Evolutionary conservation across 1,139 yeast species (phyloP).

Genomic region (Suhomyces kunorum): DNA sequence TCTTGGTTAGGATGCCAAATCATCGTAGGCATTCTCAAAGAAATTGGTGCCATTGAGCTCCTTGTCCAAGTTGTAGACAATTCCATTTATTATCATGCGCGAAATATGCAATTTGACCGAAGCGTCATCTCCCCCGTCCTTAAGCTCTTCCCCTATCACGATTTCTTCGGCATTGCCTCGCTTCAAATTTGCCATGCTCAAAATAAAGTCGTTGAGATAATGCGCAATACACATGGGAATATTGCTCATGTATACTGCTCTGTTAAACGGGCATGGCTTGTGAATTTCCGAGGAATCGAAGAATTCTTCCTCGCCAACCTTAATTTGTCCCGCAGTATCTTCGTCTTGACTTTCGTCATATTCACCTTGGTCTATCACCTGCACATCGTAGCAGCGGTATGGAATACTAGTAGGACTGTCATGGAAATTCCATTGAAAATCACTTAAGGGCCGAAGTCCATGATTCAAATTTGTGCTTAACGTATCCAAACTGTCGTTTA

Average conservation of each 20-base stretch:
- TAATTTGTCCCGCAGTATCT: conserved; percentile 18
- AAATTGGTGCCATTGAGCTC: conserved; percentile 48
- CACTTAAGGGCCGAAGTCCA: conserved; percentile 26
- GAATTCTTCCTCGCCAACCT: conserved; percentile 27
- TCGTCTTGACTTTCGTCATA: conserved; percentile 35
- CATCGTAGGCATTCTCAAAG: conserved; percentile 29
- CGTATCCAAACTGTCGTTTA: conserved; percentile 19
- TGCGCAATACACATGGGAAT: conserved; percentile 35
- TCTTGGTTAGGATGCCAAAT: not conserved
- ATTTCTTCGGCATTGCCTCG: conserved; percentile 47
- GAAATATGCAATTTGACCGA: conserved; percentile 31
- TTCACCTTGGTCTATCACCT: conserved; percentile 41
- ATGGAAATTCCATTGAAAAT: conserved; percentile 43
- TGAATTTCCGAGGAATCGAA: conserved; percentile 26
- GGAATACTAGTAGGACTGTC: conserved; percentile 23
- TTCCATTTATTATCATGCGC: conserved; percentile 37
- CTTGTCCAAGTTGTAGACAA: conserved; percentile 37
- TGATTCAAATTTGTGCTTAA: conserved; percentile 26
- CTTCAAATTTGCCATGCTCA: conserved; percentile 34
- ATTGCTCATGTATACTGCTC: conserved; percentile 16
- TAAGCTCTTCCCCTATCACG: conserved; percentile 27
- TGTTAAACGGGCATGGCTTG: conserved; percentile 24
- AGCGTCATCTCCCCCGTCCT: conserved; percentile 29
- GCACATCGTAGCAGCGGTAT: conserved; percentile 37
- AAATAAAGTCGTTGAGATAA: conserved; percentile 34